These are phyloP conservation scores for Aurantiochytrium sp. DNA, from an alignment of 108 stramenopile species.

Conservation along the genomic window DNA sequence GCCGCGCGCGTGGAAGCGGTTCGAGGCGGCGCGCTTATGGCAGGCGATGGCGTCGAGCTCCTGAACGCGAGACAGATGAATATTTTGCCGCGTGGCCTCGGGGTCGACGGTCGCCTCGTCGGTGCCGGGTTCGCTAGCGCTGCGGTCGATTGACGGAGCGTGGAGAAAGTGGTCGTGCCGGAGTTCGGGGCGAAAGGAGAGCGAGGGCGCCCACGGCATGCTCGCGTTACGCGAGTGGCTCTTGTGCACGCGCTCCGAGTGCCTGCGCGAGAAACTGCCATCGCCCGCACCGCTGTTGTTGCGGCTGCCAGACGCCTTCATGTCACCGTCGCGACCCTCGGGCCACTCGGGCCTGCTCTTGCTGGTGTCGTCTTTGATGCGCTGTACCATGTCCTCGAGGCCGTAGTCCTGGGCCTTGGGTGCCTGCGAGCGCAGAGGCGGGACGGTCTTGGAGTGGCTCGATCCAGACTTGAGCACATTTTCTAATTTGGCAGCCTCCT, in stretches of 20 bases:
- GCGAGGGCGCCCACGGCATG: not conserved
- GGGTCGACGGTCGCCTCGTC: not conserved
- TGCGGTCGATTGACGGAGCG: not conserved
- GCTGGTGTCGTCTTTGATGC: not conserved
- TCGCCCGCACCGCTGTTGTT: not conserved
- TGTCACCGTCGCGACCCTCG: not conserved
- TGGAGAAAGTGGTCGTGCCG: not conserved
- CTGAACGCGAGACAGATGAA: not conserved
- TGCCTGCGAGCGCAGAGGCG: not conserved
- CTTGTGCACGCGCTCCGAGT: not conserved
- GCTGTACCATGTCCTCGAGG: not conserved
- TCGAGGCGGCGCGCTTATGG: not conserved
- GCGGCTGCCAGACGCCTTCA: no score
- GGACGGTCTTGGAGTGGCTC: not conserved
- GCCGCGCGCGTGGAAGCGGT: not conserved
- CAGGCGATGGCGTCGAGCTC: slow-evolving; percentile 1
- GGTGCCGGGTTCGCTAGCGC: not conserved
- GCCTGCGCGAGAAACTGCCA: not conserved
- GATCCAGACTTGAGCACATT: not conserved
- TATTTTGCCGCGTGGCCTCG: not conserved
- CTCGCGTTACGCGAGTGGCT: not conserved
- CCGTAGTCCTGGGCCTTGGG: not conserved
- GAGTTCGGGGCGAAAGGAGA: not conserved
- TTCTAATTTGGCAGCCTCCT: not conserved
- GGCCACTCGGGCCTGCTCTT: not conserved